Conservation (phyloP, 2,329 filamentous ascomycete species). For the Trichoderma citrinoviride region DNA sequence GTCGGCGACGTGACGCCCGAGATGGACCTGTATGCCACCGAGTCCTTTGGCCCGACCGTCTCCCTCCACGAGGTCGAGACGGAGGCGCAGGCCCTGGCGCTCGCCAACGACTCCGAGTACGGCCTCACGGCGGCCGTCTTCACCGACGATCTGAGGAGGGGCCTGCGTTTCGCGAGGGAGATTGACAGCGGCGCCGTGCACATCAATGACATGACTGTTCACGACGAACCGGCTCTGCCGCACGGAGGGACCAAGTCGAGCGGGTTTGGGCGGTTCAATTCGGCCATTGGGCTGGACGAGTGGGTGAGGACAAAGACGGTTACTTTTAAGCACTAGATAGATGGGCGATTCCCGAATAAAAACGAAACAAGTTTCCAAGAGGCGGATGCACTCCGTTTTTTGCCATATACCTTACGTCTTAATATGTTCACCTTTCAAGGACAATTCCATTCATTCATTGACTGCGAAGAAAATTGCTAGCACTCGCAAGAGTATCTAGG, state of each 20-base stretch:
- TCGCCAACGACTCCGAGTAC: constrained; percentile 82
- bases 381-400: neutral
- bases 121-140: constrained; percentile 71
- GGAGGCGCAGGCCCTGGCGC: constrained; percentile 67
- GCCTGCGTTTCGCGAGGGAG: constrained; percentile 56
- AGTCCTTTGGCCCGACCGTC: constrained; percentile 76
- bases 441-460: neutral
- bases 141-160: constrained; percentile 62
- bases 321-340: constrained; percentile 49
- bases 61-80: constrained; percentile 63
- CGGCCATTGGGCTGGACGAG: constrained; percentile 53
- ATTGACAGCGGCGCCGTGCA: constrained; percentile 68
- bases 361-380: neutral
- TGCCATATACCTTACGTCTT: no score
- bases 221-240: constrained; percentile 62
- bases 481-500: neutral
- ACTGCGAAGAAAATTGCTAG: neutral
- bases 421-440: neutral
- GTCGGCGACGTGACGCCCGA: constrained; percentile 57
- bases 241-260: constrained; percentile 66
- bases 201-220: constrained; percentile 64
- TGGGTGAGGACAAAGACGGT: constrained; percentile 64
- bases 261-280: constrained; percentile 62
- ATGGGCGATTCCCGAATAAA: no score
- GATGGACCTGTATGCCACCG: constrained; percentile 74